phyloP scores from a whole-genome alignment of 2,329 filamentous ascomycete genomes.

The Chalara sp. region DNA sequence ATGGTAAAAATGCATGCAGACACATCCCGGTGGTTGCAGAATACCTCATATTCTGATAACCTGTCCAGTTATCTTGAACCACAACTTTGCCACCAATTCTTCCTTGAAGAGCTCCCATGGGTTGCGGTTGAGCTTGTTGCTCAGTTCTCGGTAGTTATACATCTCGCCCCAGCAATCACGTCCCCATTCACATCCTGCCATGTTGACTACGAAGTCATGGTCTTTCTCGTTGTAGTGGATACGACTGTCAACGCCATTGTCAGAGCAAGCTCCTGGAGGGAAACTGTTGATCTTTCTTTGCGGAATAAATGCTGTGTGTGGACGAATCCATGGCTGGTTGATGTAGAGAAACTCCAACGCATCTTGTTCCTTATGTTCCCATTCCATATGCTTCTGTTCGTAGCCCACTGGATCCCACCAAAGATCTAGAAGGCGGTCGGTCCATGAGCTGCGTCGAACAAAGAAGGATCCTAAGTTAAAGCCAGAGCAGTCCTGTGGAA shows the following conservation, averaged over 20 bases:
- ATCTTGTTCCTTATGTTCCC: conserved; percentile 98
- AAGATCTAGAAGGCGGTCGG: conserved; percentile 83
- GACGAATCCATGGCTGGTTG: conserved; percentile 86
- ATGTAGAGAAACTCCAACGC: conserved; percentile 87
- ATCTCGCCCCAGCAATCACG: conserved; percentile 98
- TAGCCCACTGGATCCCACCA: conserved; percentile 99
- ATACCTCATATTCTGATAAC: conserved; percentile 23
- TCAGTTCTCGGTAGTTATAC: conserved; percentile 88
- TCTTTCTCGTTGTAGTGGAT: conserved; percentile 84
- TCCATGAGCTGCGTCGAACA: conserved; percentile 77
- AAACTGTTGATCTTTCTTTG: conserved; percentile 95
- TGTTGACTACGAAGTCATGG: conserved; percentile 92
- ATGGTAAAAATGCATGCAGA: neutral
- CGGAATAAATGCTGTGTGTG: conserved; percentile 80
- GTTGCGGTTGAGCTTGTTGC: conserved; percentile 80
- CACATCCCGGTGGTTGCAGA: too few relatives aligned
- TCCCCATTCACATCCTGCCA: conserved; percentile 97
- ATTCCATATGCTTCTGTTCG: conserved; percentile 97
- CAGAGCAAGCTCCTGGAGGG: conserved; percentile 80
- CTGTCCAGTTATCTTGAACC: conserved; percentile 57
- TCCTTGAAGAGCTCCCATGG: conserved; percentile 73
- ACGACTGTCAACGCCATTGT: conserved; percentile 64
- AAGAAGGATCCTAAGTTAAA: conserved; percentile 98
- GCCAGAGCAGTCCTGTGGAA: conserved; percentile 89
- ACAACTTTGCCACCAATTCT: conserved; percentile 52